Percentiles rank a stretch among this genome's conserved stretches.
Conservation (phyloP, 225 moss, liverwort and hornwort genomes). For the Marchantia polymorpha region DNA sequence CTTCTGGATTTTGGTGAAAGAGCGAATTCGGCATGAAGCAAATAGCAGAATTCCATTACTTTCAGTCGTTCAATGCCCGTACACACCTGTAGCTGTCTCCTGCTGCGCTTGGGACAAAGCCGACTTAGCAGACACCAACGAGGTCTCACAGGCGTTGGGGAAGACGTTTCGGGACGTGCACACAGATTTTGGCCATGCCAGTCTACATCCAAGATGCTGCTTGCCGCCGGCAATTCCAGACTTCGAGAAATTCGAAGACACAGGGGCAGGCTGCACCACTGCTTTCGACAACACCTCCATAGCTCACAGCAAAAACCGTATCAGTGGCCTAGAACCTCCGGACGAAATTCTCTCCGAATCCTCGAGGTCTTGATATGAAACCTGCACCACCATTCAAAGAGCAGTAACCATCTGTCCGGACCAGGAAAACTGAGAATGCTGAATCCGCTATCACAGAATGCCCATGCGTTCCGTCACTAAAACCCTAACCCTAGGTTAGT, state of each 20-base stretch:
- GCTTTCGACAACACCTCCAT: constrained; percentile 22
- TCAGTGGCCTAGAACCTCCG: neutral
- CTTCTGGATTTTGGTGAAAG: no score
- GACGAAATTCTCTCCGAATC: neutral
- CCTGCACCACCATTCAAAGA: neutral
- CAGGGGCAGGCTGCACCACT: neutral
- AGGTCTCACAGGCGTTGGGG: neutral
- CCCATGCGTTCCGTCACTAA: neutral
- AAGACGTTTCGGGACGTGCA: neutral
- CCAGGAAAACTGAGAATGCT: no score
- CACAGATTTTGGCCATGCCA: neutral
- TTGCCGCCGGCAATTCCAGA: neutral
- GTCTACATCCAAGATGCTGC: constrained; percentile 12
- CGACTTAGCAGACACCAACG: neutral
- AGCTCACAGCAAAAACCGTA: neutral
- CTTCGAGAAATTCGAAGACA: neutral
- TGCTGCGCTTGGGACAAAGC: constrained; percentile 25
- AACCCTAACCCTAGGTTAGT: neutral
- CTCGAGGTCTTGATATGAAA: neutral
- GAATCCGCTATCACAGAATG: no score
- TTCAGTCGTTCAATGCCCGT: no score
- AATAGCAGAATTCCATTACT: no score
- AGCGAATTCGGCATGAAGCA: no score
- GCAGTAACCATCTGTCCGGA: neutral
- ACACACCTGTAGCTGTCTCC: constrained; percentile 11